phyloP scores from a whole-genome alignment of 2,329 filamentous ascomycete species.

The Pyrenophora tritici-repentis region DNA sequence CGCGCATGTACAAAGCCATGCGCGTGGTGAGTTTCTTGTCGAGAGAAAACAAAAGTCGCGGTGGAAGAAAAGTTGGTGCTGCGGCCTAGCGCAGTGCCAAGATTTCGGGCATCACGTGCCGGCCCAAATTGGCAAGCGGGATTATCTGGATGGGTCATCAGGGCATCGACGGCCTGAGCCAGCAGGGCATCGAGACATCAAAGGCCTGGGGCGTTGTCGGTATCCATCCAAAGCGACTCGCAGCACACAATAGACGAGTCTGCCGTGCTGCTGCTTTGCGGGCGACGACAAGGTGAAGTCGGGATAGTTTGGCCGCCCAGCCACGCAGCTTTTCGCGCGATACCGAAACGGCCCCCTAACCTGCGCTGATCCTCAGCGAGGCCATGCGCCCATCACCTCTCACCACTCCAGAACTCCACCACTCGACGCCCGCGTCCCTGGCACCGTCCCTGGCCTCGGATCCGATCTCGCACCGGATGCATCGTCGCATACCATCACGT shows the following conservation, averaged over 20 bases:
- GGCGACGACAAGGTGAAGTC: slow-evolving; percentile 4
- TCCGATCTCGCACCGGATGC: slow-evolving; percentile 32
- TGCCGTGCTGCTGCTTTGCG: slow-evolving; percentile 1
- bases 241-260: too few species aligned
- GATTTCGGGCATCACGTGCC: slow-evolving; percentile 10
- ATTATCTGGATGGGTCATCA: slow-evolving; percentile 18
- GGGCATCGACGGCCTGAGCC: not conserved
- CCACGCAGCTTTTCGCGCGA: slow-evolving; percentile 29
- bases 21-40: not conserved
- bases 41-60: too few species aligned
- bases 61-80: slow-evolving; percentile 27
- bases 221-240: too few species aligned
- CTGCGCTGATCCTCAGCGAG: slow-evolving; percentile 27
- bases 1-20: slow-evolving; percentile 1
- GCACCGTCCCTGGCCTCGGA: slow-evolving; percentile 32
- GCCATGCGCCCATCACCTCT: slow-evolving; percentile 33
- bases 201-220: not conserved
- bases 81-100: slow-evolving; percentile 23
- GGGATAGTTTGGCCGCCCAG: slow-evolving; percentile 26
- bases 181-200: not conserved
- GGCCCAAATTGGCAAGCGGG: slow-evolving; percentile 9
- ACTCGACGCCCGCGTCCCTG: slow-evolving; percentile 32
- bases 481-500: slow-evolving; percentile 31
- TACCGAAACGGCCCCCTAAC: slow-evolving; percentile 30
- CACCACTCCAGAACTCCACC: slow-evolving; percentile 31